Evolutionary conservation across 208 protist species (phyloP).

Genomic region (Leishmania arabica): DNA sequence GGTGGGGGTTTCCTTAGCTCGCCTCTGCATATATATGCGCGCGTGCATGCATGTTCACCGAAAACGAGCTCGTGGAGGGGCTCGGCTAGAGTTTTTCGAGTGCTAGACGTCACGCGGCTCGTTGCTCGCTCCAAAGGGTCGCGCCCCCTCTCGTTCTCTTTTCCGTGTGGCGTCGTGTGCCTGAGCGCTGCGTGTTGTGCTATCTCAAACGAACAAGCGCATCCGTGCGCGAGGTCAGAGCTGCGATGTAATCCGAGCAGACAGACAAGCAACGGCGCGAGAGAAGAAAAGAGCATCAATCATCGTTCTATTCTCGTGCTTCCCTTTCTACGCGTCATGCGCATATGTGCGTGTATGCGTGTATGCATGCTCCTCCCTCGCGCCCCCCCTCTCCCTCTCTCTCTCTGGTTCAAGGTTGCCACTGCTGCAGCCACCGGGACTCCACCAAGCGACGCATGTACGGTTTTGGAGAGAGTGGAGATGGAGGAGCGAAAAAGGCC

Average conservation of each 20-base stretch:
- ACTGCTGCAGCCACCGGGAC: neutral
- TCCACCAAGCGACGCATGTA: neutral
- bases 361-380: neutral
- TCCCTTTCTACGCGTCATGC: neutral
- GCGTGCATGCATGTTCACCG: neutral
- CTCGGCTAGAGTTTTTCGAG: neutral
- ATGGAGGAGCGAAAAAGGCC: neutral
- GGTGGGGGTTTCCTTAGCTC: neutral
- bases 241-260: neutral
- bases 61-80: neutral
- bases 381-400: neutral
- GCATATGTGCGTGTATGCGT: neutral
- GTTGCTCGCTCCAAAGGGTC: neutral
- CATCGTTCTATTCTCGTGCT: neutral
- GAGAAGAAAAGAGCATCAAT: neutral
- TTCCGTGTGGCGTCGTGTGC: neutral
- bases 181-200: neutral
- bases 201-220: neutral
- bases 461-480: neutral
- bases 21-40: neutral
- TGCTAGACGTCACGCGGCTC: neutral
- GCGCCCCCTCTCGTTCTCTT: neutral
- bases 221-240: neutral
- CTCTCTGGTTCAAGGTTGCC: neutral
- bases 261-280: neutral